Base-by-base conservation (phyloP, 1,284 basidiomycete genomes). In the Hypsizygus ulmarius region DNA sequence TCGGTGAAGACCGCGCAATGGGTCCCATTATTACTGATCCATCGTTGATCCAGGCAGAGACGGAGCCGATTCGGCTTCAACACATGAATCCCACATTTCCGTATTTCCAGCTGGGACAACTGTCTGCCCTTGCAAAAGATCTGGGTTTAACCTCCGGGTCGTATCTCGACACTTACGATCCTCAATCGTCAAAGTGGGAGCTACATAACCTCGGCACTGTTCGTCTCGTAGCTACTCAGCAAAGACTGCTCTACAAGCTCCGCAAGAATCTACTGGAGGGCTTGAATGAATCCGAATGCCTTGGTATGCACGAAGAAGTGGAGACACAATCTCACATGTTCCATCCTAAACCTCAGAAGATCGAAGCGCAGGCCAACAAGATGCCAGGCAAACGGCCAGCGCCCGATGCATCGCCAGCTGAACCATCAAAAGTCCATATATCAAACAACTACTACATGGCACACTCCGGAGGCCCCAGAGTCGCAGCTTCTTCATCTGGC, bases 11-110 rank as follows among this genome's bases (percentile, higher is more conserved):
- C 33, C 12, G 28, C 10, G 8, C 8, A 12, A 11, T 21, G 11
- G 30, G 18, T 10, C 12, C 14, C 7, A 29, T 19, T 43, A 44
- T 18, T 19, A 30, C n/a, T 14, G 14, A 32, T 10, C 45, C 39
- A 16, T 46, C 12, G 28, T 11, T 19, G 33, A 29, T 56, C n/a
- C n/a, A 84, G 83, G 68, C 77, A 11, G 72, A 75, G 51, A 68
- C 66, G n/a, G 75, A 79, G 43, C 83, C 84, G 3, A 71, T 86
- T 34, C 75, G 84, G 2, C 66, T 86, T 14, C 75, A 77, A 14
- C 75, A 79, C 51, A 75, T 76, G 52, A 71, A 84, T 36, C 66
- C 78, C 0, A 81, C 80, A 0, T 86, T 85, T 54, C 83, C 84
- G 0, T 73, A 78, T 28, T 82, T 86, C 59, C 77, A 18, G 64